A percentile compares a stretch with the other conserved stretches of the same genome.
Conservation (phyloP, 768 basidiomycete genomes). For the Lanmaoa pseudosensibilis region DNA sequence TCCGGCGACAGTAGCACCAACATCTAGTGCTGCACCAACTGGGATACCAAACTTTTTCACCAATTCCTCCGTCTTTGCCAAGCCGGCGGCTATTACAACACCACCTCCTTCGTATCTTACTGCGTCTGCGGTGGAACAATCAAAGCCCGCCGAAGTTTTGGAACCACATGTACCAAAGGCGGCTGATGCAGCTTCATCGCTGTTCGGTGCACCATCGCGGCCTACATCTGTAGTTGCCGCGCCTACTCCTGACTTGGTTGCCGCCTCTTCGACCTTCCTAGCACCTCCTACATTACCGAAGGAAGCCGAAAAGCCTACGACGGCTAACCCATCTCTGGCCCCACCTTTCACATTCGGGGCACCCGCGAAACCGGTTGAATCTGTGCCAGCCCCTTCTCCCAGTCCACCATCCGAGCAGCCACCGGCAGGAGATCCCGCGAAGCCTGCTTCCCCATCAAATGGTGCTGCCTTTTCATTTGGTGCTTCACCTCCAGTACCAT, state of each 20-base stretch:
- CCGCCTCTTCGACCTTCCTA: constrained; percentile 5
- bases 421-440: constrained; percentile 2
- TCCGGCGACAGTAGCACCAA: constrained; percentile 8
- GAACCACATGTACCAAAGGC: constrained; percentile 5
- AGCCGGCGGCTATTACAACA: constrained; percentile 28
- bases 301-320: constrained; percentile 17
- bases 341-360: constrained; percentile 33
- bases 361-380: constrained; percentile 23
- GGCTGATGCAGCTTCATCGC: constrained; percentile 5
- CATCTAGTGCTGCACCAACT: constrained; percentile 2
- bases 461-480: constrained; percentile 31
- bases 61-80: constrained; percentile 47
- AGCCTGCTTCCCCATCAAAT: constrained; percentile 6
- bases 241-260: constrained; percentile 1
- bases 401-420: constrained; percentile 13
- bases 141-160: constrained; percentile 3
- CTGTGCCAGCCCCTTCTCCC: constrained; percentile 8
- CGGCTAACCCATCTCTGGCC: constrained; percentile 3
- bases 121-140: constrained; percentile 11
- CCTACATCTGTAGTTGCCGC: constrained; percentile 5
- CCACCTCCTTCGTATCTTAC: constrained; percentile 27
- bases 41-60: constrained; percentile 67
- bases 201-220: constrained; percentile 13
- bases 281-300: constrained; percentile 15
- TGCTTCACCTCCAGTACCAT: constrained; percentile 13